Base-by-base conservation (phyloP, 2,329 filamentous ascomycete species). In the Mariannaea sp. region DNA sequence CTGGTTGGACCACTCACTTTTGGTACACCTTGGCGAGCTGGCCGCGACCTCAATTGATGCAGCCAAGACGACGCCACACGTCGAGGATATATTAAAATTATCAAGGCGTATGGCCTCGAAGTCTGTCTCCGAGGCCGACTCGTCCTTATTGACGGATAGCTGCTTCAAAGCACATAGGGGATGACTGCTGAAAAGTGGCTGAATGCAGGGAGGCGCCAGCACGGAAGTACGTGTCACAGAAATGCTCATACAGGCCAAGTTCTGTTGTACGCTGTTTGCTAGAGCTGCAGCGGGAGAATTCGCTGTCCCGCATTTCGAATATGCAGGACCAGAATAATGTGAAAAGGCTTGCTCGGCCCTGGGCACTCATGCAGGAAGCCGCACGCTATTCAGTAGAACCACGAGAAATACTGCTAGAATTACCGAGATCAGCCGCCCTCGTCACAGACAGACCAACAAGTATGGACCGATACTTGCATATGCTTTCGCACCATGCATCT, bases 301-400 rank as follows among this genome's bases (percentile, higher is more conserved):
- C 50, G 63, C 50, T 46, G 56, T 45, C 40, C 55, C 14, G 48
- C 22, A 33, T 64, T 59, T 62, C 62, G 62, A 65, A 45, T 46
- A 24, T 53, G 53, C 42, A 49, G 43, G 24, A 10, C 19, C 13
- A 3, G 7, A 17, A 48, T 27, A 49, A 41, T 53, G 51, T 48
- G 49, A 41, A 20, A 36, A 46, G 30, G 49, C 22, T 39, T 32
- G 41, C 32, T 44, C 30, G 45, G 46, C 50, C 29, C 29, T 42
- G 48, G 20, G 13, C 7, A 29, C n/a, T 17, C 13, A 59, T 65
- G 62, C 61, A 65, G 48, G 39, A 30, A 54, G 45, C 62, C 59
- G 62, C 24, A 59, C 55, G 62, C 58, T 60, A 64, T 58, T 33
- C 43, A 39, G 46, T 39, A 24, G 24, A 53, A 46, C 53, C 50